phyloP scores from a whole-genome alignment of 2,329 filamentous ascomycete species.

The Bipolaris sorokiniana region DNA sequence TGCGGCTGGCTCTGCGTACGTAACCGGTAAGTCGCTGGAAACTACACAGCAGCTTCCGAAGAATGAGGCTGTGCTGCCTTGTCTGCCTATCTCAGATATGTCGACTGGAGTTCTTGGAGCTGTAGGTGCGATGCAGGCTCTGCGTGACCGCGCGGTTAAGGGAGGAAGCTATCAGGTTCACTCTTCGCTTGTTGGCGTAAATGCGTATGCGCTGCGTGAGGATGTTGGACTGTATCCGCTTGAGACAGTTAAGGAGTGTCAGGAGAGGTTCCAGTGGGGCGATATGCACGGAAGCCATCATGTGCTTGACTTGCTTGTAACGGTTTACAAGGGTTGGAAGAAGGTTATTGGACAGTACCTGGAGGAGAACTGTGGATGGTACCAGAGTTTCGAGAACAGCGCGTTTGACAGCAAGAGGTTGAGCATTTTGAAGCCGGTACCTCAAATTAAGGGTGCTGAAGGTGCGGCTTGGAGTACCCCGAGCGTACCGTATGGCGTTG shows the following conservation, averaged over 20 bases:
- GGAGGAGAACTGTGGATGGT: constrained; percentile 1
- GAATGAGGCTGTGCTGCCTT: constrained; percentile 31
- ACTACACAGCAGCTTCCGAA: constrained; percentile 11
- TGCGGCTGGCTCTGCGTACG: constrained; percentile 28
- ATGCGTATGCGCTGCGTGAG: not conserved
- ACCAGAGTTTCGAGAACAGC: constrained; percentile 1
- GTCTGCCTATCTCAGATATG: constrained; percentile 40
- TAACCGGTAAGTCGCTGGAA: constrained; percentile 43
- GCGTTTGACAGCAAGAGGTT: not conserved
- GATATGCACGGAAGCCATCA: not conserved
- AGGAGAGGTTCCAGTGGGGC: constrained; percentile 1
- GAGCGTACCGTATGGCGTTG: not conserved
- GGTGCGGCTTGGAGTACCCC: not conserved
- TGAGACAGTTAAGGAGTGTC: not conserved
- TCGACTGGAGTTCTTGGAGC: constrained; percentile 35
- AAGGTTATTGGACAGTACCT: not conserved
- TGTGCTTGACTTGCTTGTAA: not conserved
- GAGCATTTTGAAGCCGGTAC: not conserved
- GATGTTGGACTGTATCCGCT: not conserved
- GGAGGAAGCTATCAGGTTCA: constrained; percentile 21
- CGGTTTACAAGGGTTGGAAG: not conserved
- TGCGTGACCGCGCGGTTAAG: constrained; percentile 30
- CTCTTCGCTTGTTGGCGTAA: not conserved
- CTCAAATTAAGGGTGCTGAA: not conserved
- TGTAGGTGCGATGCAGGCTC: constrained; percentile 31